Percentiles rank a stretch among this genome's conserved stretches.
Evolutionary conservation across 2,329 filamentous ascomycete species (phyloP).

Genomic region (Dactylellina parvicollis): DNA sequence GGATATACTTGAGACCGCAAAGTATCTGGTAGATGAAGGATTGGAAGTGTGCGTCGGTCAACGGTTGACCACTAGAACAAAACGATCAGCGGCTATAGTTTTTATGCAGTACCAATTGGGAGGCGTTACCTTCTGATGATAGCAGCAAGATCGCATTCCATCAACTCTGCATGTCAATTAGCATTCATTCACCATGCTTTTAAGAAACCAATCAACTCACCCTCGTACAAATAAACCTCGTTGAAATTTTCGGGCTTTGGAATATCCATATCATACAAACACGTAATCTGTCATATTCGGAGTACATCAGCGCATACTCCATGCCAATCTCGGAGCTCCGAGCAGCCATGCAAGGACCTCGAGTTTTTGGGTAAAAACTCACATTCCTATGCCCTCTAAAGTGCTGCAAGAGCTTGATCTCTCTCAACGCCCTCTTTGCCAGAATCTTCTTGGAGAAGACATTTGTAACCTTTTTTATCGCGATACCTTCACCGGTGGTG

Average conservation of each 20-base stretch:
- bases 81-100: constrained; percentile 20
- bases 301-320: constrained; percentile 29
- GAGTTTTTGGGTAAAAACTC: constrained; percentile 63
- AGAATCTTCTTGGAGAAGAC: constrained; percentile 99
- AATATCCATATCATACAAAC: constrained; percentile 99
- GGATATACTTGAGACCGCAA: constrained; percentile 98
- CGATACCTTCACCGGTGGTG: constrained; percentile 89
- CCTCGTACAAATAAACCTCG: constrained; percentile 98
- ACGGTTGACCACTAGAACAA: constrained; percentile 79
- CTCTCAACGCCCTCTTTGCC: constrained; percentile 94
- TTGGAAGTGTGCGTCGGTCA: constrained; percentile 99
- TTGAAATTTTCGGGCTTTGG: constrained; percentile 97
- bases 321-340: neutral
- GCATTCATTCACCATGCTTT: constrained; percentile 4
- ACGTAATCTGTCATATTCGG: constrained; percentile 81
- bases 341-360: neutral
- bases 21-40: constrained; percentile 99
- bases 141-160: constrained; percentile 98
- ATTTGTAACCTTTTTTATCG: constrained; percentile 99
- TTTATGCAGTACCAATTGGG: neutral
- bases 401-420: constrained; percentile 98
- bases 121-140: constrained; percentile 75
- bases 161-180: constrained; percentile 75
- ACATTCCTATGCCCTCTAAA: constrained; percentile 91
- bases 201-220: constrained; percentile 65